Percentiles rank a stretch among this genome's conserved stretches.
These are phyloP conservation scores for Mycena kentingensis DNA, from an alignment of 768 basidiomycete species.

Conservation along the genomic window DNA sequence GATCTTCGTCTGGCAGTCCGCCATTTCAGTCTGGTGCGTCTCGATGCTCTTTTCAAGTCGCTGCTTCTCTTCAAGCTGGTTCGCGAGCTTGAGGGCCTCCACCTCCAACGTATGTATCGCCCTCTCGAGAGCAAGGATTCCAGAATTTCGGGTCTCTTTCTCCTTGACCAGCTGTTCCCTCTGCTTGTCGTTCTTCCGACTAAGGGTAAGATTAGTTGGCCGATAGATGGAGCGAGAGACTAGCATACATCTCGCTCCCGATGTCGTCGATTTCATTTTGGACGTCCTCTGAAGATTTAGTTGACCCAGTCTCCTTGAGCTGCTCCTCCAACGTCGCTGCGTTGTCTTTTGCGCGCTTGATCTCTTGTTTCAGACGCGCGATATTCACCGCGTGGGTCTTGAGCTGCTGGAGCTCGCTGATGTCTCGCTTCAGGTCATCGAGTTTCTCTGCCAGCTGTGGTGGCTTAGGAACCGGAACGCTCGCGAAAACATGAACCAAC, in stretches of 20 bases:
- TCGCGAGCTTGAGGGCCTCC: conserved; percentile 56
- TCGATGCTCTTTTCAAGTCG: conserved; percentile 56
- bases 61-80: conserved; percentile 60
- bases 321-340: conserved; percentile 65
- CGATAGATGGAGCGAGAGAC: neutral
- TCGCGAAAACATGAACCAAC: conserved; percentile 37
- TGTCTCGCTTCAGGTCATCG: conserved; percentile 53
- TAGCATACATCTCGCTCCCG: conserved; percentile 62
- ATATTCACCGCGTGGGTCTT: conserved; percentile 65
- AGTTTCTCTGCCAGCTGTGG: conserved; percentile 55
- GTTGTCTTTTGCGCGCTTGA: conserved; percentile 61
- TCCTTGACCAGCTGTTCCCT: conserved; percentile 57
- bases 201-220: conserved; percentile 28
- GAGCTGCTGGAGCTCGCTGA: conserved; percentile 60
- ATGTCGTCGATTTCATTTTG: conserved; percentile 73
- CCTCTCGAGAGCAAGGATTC: conserved; percentile 57
- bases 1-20: conserved; percentile 32
- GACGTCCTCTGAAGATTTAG: conserved; percentile 83
- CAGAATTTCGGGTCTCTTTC: conserved; percentile 58
- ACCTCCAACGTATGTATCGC: conserved; percentile 66
- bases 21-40: conserved; percentile 60
- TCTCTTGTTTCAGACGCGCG: conserved; percentile 58
- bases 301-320: conserved; percentile 70
- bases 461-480: neutral
- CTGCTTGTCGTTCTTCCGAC: conserved; percentile 68